These are phyloP conservation scores for Calonectria pauciramosa DNA, from an alignment of 2,329 filamentous ascomycete genomes.

Conservation along the genomic window DNA sequence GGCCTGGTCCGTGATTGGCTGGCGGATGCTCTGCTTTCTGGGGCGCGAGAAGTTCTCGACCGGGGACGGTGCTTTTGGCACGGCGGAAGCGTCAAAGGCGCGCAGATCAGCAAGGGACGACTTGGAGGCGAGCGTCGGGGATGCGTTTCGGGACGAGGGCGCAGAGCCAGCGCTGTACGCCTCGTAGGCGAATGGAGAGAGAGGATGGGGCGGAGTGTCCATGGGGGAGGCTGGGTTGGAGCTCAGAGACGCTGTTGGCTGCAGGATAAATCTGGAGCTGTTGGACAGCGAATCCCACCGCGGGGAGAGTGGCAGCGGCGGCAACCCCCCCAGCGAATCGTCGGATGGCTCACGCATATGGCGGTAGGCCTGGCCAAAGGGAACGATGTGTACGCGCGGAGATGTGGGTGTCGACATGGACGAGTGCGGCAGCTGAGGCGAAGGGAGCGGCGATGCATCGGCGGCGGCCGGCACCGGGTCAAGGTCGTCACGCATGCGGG, in stretches of 20 bases:
- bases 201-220: conserved; percentile 44
- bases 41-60: conserved; percentile 73
- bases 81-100: conserved; percentile 52
- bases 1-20: conserved; percentile 53
- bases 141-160: conserved; percentile 45
- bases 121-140: conserved; percentile 49
- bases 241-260: conserved; percentile 34
- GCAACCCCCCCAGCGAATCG: conserved; percentile 45
- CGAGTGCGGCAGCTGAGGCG: conserved; percentile 36
- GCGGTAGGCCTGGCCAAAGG: conserved; percentile 40
- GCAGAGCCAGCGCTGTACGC: conserved; percentile 36
- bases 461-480: conserved; percentile 36
- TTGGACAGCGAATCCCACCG: conserved; percentile 61
- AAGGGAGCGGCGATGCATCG: conserved; percentile 43
- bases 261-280: conserved; percentile 45
- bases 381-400: conserved; percentile 39
- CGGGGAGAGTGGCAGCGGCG: conserved; percentile 54
- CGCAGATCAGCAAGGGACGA: conserved; percentile 52
- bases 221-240: conserved; percentile 42
- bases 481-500: conserved; percentile 37
- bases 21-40: conserved; percentile 66
- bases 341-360: conserved; percentile 38
- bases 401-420: conserved; percentile 38
- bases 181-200: conserved; percentile 42
- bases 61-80: conserved; percentile 56